phyloP scores from a whole-genome alignment of 108 stramenopile species.

The Ochromonas danica region DNA sequence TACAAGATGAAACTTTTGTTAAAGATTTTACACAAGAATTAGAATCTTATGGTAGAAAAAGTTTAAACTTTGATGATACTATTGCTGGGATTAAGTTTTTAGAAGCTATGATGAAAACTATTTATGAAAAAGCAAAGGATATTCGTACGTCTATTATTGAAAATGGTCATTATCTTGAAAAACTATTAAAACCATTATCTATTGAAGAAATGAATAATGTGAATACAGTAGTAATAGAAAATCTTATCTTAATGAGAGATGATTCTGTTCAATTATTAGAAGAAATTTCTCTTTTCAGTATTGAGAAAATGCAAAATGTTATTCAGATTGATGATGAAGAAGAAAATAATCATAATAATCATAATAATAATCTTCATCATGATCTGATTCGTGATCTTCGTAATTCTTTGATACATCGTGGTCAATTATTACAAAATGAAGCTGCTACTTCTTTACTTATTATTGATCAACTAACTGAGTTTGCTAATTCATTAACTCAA shows the following conservation, averaged over 20 bases:
- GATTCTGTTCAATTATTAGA: not conserved
- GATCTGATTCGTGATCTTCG: too few species aligned
- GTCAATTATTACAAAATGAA: not conserved
- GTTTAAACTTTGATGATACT: not conserved
- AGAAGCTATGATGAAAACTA: not conserved
- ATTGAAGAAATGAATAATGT: not conserved
- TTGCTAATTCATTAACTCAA: not conserved
- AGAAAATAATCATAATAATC: too few species aligned
- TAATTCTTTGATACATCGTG: too few species aligned
- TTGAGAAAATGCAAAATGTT: not conserved
- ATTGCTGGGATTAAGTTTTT: not conserved
- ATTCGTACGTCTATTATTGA: not conserved
- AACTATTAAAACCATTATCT: too few species aligned
- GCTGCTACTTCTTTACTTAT: not conserved
- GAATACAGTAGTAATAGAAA: not conserved
- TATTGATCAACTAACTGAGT: not conserved
- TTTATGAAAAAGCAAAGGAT: not conserved
- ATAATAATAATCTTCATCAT: too few species aligned
- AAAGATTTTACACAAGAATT: not conserved
- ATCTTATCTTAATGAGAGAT: not conserved
- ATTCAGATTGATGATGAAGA: too few species aligned
- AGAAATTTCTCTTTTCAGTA: not conserved
- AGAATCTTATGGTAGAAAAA: not conserved
- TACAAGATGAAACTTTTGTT: not conserved
- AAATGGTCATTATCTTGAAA: not conserved